phyloP scores from a whole-genome alignment of 139 green algal genomes.

The Marvania coccoides region DNA sequence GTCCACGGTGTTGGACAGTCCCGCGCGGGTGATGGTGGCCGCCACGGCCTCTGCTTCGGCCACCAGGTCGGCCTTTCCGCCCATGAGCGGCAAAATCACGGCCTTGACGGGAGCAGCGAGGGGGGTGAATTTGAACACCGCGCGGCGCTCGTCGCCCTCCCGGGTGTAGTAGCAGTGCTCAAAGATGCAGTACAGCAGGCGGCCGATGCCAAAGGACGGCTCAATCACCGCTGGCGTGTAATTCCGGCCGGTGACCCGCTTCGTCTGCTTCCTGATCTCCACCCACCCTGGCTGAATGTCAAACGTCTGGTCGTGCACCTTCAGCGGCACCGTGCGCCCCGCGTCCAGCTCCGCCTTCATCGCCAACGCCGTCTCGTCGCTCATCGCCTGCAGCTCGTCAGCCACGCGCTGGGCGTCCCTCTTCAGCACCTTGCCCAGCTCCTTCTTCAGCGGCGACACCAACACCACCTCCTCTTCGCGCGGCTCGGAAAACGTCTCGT shows the following conservation, averaged over 20 bases:
- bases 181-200: constrained; percentile 98
- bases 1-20: constrained; percentile 85
- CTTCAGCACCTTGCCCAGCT: constrained; percentile 83
- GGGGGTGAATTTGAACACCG: constrained; percentile 80
- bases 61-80: constrained; percentile 54
- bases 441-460: constrained; percentile 77
- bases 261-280: constrained; percentile 59
- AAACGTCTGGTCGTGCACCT: constrained; percentile 15
- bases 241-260: constrained; percentile 60
- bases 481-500: constrained; percentile 80
- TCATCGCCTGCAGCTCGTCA: constrained; percentile 51
- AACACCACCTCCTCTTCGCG: constrained; percentile 59
- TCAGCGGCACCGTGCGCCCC: constrained; percentile 20
- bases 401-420: constrained; percentile 72
- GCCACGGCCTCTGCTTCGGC: constrained; percentile 44
- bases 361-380: constrained; percentile 17
- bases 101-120: constrained; percentile 93
- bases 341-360: constrained; percentile 46
- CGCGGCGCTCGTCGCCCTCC: constrained; percentile 53
- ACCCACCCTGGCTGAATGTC: constrained; percentile 52
- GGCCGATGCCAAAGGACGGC: constrained; percentile 97
- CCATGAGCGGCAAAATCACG: constrained; percentile 87
- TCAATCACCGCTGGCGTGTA: constrained; percentile 95
- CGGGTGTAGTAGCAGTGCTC: constrained; percentile 94
- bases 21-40: constrained; percentile 39